phyloP scores from a whole-genome alignment of 2,329 filamentous ascomycete genomes.

The Dactylellina leptospora region DNA sequence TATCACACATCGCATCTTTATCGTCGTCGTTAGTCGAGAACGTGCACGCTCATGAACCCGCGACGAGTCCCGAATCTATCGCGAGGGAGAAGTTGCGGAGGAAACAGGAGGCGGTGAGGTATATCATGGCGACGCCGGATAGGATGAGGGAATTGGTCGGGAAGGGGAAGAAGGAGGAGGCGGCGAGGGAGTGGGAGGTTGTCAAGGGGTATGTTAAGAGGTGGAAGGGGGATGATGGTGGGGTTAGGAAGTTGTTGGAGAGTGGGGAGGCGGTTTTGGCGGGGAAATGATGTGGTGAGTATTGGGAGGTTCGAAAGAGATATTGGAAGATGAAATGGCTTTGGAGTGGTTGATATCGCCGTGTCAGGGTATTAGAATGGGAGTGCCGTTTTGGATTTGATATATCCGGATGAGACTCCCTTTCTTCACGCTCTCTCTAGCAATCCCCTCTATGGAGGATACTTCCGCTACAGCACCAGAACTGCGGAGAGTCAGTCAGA shows the following conservation, averaged over 20 bases:
- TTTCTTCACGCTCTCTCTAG: no score
- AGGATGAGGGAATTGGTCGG: conserved; percentile 68
- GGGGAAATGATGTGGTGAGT: conserved; percentile 3
- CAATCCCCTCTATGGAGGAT: no score
- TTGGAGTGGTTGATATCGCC: no score
- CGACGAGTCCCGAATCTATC: conserved; percentile 60
- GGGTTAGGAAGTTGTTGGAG: conserved; percentile 57
- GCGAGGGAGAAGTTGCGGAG: conserved; percentile 57
- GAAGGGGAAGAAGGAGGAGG: conserved; percentile 70
- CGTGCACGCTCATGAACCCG: conserved; percentile 63
- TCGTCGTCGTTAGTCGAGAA: conserved; percentile 62
- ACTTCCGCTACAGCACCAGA: no score
- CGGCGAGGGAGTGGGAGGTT: conserved; percentile 68
- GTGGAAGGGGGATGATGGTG: conserved; percentile 68
- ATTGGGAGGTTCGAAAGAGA: conserved; percentile 47
- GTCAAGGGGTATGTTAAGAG: conserved; percentile 65
- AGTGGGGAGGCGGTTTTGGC: conserved; percentile 24
- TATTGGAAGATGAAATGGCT: conserved; percentile 23
- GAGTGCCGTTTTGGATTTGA: no score
- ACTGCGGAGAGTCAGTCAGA: no score
- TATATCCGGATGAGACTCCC: no score
- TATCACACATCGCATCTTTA: conserved; percentile 73
- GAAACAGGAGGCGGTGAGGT: conserved; percentile 69
- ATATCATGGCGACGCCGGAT: conserved; percentile 71
- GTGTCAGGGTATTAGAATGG: no score